Evolutionary conservation across 306 rosid genomes (phyloP), one percentile per base, ranked within the genome.

Genomic region (Citrullus mucosospermus): DNA sequence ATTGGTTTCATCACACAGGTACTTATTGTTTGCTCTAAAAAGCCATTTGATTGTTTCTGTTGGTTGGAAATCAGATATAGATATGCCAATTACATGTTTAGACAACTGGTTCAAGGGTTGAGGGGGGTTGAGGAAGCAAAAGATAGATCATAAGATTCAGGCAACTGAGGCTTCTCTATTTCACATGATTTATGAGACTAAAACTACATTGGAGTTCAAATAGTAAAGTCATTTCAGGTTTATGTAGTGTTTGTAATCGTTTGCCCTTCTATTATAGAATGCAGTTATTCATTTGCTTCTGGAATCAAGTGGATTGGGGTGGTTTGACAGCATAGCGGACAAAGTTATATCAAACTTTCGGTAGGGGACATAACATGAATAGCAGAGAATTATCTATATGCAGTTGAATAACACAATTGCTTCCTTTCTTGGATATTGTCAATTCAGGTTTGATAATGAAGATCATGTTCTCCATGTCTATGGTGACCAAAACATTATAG

Each of bases 1-100:
- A 81, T 71, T 28, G 92, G 96, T 78, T 87, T 85, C 54, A 77
- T 87, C 77, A 84, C 94, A 8, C 90, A 83, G 91, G 94, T 93
- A 87, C 12, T 43, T 46, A 11, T 5, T 46, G 6, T 15, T 46
- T 14, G 51, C 6, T 46, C 6, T 46, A 46, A 11, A 2, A 46
- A 46, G 6, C 5, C 44, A 4, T 39, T 39, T 39, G 44, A 39
- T 39, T 39, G 36, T 32, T 32, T 32, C 4, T 32, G 36, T 32
- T 32, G 36, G 36, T 32, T 32, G 4, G 36, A 32, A 2, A 2
- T 3, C 36, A 32, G 36, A 32, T 32, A 32, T 32, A 32, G 36
- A 32, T 32, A 32, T 32, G 36, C 36, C 2, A 8, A 44, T 12
- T 48, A 3, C 16, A 48, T 48, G 54, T 48, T 48, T 66, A 66